These are phyloP conservation scores for Cornus suecica DNA, from an alignment of 148 eudicot species.

Conservation along the genomic window DNA sequence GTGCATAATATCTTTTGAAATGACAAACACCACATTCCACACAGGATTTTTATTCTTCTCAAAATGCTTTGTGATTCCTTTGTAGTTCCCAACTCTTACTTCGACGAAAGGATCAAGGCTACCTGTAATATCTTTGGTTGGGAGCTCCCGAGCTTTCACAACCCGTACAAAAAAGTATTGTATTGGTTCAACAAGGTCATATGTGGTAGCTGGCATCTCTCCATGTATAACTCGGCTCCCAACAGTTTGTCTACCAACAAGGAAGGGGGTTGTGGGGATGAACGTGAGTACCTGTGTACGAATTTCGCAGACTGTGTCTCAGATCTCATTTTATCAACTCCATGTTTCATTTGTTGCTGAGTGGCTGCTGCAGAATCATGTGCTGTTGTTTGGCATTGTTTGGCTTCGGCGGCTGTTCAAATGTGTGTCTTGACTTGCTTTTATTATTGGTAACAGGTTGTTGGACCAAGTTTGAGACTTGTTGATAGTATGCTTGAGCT, in stretches of 20 bases:
- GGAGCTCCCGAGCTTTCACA: conserved; percentile 78
- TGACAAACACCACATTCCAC: conserved; percentile 84
- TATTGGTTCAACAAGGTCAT: conserved; percentile 87
- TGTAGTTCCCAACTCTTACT: conserved; percentile 81
- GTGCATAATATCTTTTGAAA: conserved; percentile 67
- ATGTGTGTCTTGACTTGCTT: conserved; percentile 36
- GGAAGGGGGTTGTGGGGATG: conserved; percentile 60
- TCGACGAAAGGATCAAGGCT: conserved; percentile 88
- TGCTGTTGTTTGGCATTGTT: conserved; percentile 20
- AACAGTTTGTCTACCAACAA: conserved; percentile 70
- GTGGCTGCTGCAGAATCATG: conserved; percentile 23
- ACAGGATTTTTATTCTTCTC: conserved; percentile 61
- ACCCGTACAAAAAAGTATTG: conserved; percentile 74
- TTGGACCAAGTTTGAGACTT: conserved; percentile 10
- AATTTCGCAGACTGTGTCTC: conserved; percentile 35
- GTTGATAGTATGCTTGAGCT: conserved; percentile 11
- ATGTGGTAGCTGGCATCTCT: conserved; percentile 47
- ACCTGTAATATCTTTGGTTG: conserved; percentile 68
- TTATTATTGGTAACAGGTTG: conserved; percentile 24
- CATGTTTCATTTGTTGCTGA: conserved; percentile 19
- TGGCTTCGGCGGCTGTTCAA: conserved; percentile 38
- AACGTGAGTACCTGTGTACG: conserved; percentile 30
- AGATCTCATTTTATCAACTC: conserved; percentile 31
- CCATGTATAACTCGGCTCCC: conserved; percentile 66
- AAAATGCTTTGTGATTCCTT: conserved; percentile 64